These are phyloP conservation scores for Senna tora DNA, from an alignment of 306 rosid species.

Conservation along the genomic window DNA sequence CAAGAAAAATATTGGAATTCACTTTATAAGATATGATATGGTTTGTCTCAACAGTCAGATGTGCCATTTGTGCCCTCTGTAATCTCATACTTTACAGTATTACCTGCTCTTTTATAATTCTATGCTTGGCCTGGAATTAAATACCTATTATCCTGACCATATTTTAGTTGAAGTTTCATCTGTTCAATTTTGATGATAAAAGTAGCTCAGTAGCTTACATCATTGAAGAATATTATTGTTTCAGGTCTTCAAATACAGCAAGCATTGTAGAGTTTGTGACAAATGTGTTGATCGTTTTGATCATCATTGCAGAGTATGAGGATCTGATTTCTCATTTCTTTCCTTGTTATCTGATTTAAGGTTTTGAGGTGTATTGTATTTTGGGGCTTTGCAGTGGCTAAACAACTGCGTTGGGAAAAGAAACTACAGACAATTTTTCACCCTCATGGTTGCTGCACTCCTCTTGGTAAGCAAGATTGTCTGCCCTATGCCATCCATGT, in stretches of 20 bases:
- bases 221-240: slow-evolving; percentile 29
- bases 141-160: slow-evolving; percentile 2
- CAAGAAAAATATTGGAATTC: background rate
- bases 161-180: slow-evolving; percentile 11
- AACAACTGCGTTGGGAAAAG: slow-evolving; percentile 89
- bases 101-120: slow-evolving; percentile 20
- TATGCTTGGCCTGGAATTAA: background rate
- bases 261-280: slow-evolving; percentile 97
- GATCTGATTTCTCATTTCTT: slow-evolving; percentile 26
- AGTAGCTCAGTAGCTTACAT: background rate
- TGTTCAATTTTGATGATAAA: slow-evolving; percentile 5
- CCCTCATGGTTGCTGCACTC: slow-evolving; percentile 93
- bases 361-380: slow-evolving; percentile 29
- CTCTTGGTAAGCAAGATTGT: slow-evolving; percentile 82
- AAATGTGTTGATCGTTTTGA: slow-evolving; percentile 92
- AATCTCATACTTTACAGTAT: slow-evolving; percentile 21
- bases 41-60: slow-evolving; percentile 28
- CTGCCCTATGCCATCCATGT: slow-evolving; percentile 30
- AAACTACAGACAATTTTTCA: slow-evolving; percentile 89
- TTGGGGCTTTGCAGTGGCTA: slow-evolving; percentile 79
- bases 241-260: slow-evolving; percentile 97
- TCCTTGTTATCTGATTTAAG: slow-evolving; percentile 26
- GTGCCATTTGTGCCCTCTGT: slow-evolving; percentile 28
- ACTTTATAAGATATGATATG: slow-evolving; percentile 11
- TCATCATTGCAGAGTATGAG: slow-evolving; percentile 96